Conservation (phyloP, 2,329 filamentous ascomycete genomes). For the Paracamarosporium sp. region DNA sequence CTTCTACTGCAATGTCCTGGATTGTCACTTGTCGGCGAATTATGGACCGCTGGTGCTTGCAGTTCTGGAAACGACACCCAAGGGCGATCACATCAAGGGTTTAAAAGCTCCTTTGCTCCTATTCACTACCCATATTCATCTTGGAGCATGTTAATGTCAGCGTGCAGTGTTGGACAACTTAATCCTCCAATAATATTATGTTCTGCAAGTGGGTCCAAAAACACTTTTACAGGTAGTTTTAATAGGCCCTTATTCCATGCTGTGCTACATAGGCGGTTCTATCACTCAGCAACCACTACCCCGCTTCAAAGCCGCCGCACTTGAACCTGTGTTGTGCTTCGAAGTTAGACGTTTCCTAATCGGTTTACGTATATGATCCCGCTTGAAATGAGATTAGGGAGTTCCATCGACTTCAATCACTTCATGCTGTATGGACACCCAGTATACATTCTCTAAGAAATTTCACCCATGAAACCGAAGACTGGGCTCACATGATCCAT, state of each 20-base stretch:
- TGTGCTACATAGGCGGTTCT: constrained; percentile 33
- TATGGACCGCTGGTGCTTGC: neutral
- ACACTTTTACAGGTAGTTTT: constrained; percentile 17
- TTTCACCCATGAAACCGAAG: too few relatives aligned
- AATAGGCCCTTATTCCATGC: constrained; percentile 26
- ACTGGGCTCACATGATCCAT: too few relatives aligned
- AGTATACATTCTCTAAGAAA: too few relatives aligned
- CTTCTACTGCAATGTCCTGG: neutral
- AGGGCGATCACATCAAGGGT: constrained; percentile 26
- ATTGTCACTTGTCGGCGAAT: constrained; percentile 4
- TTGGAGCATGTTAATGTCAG: constrained; percentile 31
- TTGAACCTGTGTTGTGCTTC: neutral
- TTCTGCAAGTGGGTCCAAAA: constrained; percentile 28
- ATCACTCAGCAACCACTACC: neutral
- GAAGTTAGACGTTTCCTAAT: too few relatives aligned
- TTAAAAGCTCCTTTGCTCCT: constrained; percentile 18
- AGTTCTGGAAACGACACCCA: constrained; percentile 19
- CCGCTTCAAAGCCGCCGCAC: neutral
- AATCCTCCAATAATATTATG: constrained; percentile 16
- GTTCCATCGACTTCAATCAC: too few relatives aligned
- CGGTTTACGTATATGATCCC: too few relatives aligned
- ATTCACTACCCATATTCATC: constrained; percentile 31
- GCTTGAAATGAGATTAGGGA: too few relatives aligned
- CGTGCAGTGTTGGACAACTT: constrained; percentile 24
- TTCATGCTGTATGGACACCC: too few relatives aligned